A percentile compares a stretch with the other conserved stretches of the same genome.
Conservation (phyloP, 208 protist species). For the Leishmania arabica region DNA sequence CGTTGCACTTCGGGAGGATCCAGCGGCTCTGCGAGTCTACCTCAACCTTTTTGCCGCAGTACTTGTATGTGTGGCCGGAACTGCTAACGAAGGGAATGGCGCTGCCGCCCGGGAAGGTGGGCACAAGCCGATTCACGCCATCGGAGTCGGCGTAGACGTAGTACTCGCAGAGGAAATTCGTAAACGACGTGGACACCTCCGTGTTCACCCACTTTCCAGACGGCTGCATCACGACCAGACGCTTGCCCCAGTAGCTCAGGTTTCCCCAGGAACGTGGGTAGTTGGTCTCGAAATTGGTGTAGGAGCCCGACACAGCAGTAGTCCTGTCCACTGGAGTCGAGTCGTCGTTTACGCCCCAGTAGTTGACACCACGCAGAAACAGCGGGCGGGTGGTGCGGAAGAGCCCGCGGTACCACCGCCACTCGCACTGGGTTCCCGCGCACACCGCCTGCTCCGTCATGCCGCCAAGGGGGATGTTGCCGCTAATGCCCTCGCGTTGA, state of each 20-base stretch:
- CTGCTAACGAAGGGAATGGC: slow-evolving; percentile 24
- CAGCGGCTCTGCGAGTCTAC: slow-evolving; percentile 32
- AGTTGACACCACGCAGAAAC: slow-evolving; percentile 53
- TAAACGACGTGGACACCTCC: slow-evolving; percentile 34
- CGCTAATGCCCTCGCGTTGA: slow-evolving; percentile 10
- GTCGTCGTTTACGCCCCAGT: slow-evolving; percentile 26
- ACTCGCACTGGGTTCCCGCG: slow-evolving; percentile 33
- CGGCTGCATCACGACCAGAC: slow-evolving; percentile 38
- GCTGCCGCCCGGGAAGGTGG: slow-evolving; percentile 52
- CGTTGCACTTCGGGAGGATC: slow-evolving; percentile 36
- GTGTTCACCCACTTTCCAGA: slow-evolving; percentile 54
- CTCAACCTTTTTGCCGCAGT: slow-evolving; percentile 39
- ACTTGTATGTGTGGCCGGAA: slow-evolving; percentile 21
- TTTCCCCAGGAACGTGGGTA: slow-evolving; percentile 44
- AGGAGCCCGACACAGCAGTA: slow-evolving; percentile 16
- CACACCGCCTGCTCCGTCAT: slow-evolving; percentile 40
- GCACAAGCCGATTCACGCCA: slow-evolving; percentile 28
- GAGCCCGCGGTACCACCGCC: slow-evolving; percentile 56
- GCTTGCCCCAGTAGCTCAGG: slow-evolving; percentile 46
- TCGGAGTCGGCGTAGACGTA: slow-evolving; percentile 57
- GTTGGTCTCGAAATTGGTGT: slow-evolving; percentile 35
- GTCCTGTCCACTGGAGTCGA: slow-evolving; percentile 2
- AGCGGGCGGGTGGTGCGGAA: slow-evolving; percentile 31
- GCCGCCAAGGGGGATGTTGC: slow-evolving; percentile 44
- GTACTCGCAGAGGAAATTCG: slow-evolving; percentile 48